These are phyloP conservation scores for Phytophthora quininea DNA, from an alignment of 352 stramenopile genomes.

Conservation along the genomic window DNA sequence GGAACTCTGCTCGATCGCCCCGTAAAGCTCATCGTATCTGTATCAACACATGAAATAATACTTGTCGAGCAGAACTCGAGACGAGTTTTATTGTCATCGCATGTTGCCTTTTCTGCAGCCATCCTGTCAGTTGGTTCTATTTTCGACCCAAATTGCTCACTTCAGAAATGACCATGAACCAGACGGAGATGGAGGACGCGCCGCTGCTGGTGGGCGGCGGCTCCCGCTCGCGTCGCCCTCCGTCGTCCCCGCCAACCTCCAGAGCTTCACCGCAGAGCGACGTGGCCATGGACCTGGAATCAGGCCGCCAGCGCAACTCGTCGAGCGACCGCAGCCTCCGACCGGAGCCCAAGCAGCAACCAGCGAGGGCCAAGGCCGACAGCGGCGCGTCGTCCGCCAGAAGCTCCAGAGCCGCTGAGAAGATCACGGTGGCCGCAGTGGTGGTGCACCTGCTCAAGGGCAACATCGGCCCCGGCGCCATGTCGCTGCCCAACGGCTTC, in stretches of 20 bases:
- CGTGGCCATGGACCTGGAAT: conserved; percentile 16
- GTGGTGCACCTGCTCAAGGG: conserved; percentile 79
- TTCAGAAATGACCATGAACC: conserved; percentile 2
- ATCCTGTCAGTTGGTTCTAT: no score
- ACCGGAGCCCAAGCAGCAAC: not conserved
- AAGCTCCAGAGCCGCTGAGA: conserved; percentile 33
- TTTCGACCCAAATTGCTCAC: not conserved
- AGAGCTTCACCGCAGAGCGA: conserved; percentile 1
- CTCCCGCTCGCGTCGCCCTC: conserved; percentile 10
- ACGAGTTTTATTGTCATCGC: no score
- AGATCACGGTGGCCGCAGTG: conserved; percentile 58
- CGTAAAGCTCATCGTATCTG: no score
- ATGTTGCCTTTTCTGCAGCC: no score
- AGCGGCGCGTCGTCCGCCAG: conserved; percentile 21
- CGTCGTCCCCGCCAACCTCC: conserved; percentile 6
- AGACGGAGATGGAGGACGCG: conserved; percentile 24
- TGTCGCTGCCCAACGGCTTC: conserved; percentile 81
- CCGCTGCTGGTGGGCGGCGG: conserved; percentile 18
- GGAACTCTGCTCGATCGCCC: conserved; percentile 22
- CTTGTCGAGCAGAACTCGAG: no score
- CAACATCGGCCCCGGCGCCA: conserved; percentile 78
- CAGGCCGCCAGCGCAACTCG: not conserved
- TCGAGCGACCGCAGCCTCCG: conserved; percentile 1
- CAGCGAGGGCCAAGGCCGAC: not conserved
- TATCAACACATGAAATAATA: no score